phyloP scores from a whole-genome alignment of 1,284 basidiomycete species.

The Cutaneotrichosporon arboriforme region DNA sequence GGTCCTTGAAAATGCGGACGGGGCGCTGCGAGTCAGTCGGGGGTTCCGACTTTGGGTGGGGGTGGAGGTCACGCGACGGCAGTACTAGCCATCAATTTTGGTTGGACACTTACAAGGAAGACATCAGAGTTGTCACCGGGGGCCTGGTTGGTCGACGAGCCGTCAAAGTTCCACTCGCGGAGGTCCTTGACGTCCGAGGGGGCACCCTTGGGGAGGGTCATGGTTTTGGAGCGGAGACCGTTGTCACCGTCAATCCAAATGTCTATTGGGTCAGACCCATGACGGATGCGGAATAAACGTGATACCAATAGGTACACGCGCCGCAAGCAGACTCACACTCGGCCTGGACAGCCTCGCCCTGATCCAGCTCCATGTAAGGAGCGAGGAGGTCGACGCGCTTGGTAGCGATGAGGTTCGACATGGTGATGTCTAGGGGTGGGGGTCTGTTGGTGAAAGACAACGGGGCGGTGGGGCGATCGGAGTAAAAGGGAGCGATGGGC shows the following conservation, averaged over 20 bases:
- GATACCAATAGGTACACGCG: not conserved
- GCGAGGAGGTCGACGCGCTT: slow-evolving; percentile 79
- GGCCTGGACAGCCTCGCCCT: slow-evolving; percentile 83
- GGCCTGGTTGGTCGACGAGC: slow-evolving; percentile 93
- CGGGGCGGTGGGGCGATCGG: not conserved
- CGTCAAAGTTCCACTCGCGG: slow-evolving; percentile 98
- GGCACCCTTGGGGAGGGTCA: slow-evolving; percentile 47
- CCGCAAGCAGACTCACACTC: slow-evolving; percentile 87
- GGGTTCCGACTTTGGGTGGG: not conserved
- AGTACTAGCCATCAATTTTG: not conserved
- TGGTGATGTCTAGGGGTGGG: slow-evolving; percentile 19
- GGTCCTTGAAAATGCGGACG: slow-evolving; percentile 95
- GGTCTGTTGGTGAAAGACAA: not conserved
- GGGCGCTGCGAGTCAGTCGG: slow-evolving; percentile 56
- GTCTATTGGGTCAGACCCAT: slow-evolving; percentile 53
- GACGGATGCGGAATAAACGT: not conserved
- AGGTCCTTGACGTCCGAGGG: slow-evolving; percentile 44
- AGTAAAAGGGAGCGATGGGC: not conserved
- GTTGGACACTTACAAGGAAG: slow-evolving; percentile 59
- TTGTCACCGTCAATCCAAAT: slow-evolving; percentile 93
- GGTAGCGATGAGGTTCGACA: slow-evolving; percentile 47
- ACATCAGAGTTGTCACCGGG: slow-evolving; percentile 94
- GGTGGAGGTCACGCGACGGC: too few species aligned
- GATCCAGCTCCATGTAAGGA: slow-evolving; percentile 75
- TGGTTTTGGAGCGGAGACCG: slow-evolving; percentile 89